A percentile compares a stretch with the other conserved stretches of the same genome.
Conservation (phyloP, 2,329 filamentous ascomycete species). For the Neoascochyta sp. region DNA sequence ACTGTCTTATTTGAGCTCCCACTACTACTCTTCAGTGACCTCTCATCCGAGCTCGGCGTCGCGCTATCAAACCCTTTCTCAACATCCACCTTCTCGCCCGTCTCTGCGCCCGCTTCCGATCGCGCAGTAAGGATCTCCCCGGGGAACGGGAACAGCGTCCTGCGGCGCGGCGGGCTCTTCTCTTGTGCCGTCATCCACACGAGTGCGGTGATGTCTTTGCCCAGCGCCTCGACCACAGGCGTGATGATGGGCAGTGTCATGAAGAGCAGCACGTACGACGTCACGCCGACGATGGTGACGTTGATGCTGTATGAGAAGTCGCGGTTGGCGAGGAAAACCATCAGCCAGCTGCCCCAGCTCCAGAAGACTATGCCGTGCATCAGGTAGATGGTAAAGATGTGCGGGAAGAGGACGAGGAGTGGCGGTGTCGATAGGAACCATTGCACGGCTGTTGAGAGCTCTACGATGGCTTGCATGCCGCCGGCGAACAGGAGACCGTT, state of each 20-base stretch:
- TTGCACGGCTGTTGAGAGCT: slow-evolving; percentile 38
- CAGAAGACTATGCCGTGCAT: slow-evolving; percentile 49
- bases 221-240: slow-evolving; percentile 39
- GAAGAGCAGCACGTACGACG: slow-evolving; percentile 36
- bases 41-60: too few species aligned
- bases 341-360: slow-evolving; percentile 39
- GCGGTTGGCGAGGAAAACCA: slow-evolving; percentile 31
- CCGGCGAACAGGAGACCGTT: slow-evolving; percentile 44
- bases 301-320: slow-evolving; percentile 34
- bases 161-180: slow-evolving; percentile 31
- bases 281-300: slow-evolving; percentile 35
- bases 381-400: slow-evolving; percentile 51
- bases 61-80: too few species aligned
- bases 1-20: too few species aligned
- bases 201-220: slow-evolving; percentile 38
- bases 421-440: slow-evolving; percentile 41
- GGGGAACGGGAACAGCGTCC: slow-evolving; percentile 35
- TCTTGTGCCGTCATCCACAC: slow-evolving; percentile 38
- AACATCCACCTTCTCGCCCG: slow-evolving; percentile 3
- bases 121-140: slow-evolving; percentile 11
- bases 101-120: slow-evolving; percentile 4
- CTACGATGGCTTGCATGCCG: slow-evolving; percentile 38
- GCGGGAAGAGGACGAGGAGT: slow-evolving; percentile 45
- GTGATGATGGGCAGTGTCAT: slow-evolving; percentile 36
- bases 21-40: too few species aligned